A percentile compares a stretch with the other conserved stretches of the same genome.
Evolutionary conservation across 495 filamentous ascomycete species (phyloP).

Genomic region (Daldinia vernicosa): DNA sequence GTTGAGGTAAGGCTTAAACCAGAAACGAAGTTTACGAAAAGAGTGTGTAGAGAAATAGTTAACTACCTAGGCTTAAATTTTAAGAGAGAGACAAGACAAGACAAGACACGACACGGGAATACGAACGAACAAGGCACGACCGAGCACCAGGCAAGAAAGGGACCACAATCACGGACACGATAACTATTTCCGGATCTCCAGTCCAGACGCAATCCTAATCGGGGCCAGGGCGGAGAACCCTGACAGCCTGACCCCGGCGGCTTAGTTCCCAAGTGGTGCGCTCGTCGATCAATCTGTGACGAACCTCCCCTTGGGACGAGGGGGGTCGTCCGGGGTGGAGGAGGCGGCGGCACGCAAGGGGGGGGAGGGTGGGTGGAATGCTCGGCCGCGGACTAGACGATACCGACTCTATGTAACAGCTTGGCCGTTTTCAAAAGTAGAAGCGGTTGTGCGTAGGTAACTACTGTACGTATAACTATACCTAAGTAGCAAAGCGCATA

Average conservation of each 20-base stretch:
- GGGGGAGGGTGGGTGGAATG: neutral
- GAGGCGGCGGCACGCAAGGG: constrained; percentile 4
- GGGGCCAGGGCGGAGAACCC: constrained; percentile 23
- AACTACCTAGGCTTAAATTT: neutral
- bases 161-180: constrained; percentile 5
- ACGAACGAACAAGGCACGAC: constrained; percentile 13
- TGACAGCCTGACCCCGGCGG: constrained; percentile 21
- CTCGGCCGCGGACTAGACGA: constrained; percentile 17
- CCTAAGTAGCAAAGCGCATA: neutral
- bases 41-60: neutral
- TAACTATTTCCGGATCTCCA: constrained; percentile 16
- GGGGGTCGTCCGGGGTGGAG: constrained; percentile 17
- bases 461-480: too few relatives aligned
- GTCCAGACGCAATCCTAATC: constrained; percentile 14
- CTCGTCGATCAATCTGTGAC: constrained; percentile 36
- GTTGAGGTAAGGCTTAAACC: constrained; percentile 1
- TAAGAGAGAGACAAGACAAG: neutral
- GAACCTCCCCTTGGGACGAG: constrained; percentile 8
- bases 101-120: constrained; percentile 5
- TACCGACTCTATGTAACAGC: neutral
- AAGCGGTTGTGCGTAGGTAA: neutral
- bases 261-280: constrained; percentile 11
- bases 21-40: constrained; percentile 10
- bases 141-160: neutral
- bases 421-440: constrained; percentile 35